These are phyloP conservation scores for Mimosa pudica DNA, from an alignment of 306 rosid genomes.

Conservation along the genomic window DNA sequence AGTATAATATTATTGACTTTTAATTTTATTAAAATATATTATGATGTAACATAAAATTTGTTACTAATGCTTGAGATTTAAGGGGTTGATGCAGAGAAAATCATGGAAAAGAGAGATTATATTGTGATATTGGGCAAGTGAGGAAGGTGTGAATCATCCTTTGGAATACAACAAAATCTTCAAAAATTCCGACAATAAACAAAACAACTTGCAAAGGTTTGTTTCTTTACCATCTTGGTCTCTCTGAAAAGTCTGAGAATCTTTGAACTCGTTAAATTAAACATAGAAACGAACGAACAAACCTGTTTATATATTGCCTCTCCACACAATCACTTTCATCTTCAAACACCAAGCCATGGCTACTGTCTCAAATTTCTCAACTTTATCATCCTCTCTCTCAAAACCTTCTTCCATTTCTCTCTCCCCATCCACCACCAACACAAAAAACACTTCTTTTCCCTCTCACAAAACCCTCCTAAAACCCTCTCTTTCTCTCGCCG, in stretches of 20 bases:
- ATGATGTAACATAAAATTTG: too few relatives aligned
- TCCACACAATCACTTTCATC: background rate
- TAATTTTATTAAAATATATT: too few relatives aligned
- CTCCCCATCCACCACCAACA: conserved; percentile 14
- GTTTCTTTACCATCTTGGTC: background rate
- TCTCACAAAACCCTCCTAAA: conserved; percentile 37
- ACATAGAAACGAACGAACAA: conserved; percentile 31
- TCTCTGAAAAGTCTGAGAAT: background rate
- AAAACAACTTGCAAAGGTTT: background rate
- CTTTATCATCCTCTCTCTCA: conserved; percentile 43
- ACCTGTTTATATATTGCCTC: background rate
- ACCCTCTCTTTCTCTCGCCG: conserved; percentile 30
- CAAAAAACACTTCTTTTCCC: conserved; percentile 23
- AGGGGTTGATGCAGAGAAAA: too few relatives aligned
- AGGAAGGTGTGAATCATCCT: too few relatives aligned
- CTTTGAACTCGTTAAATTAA: conserved; percentile 30
- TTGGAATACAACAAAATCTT: background rate
- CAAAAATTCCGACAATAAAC: background rate
- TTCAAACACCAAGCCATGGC: conserved; percentile 31
- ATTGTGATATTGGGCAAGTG: too few relatives aligned
- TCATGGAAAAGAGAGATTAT: too few relatives aligned
- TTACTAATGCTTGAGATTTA: too few relatives aligned
- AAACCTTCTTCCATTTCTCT: conserved; percentile 34
- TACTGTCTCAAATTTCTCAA: conserved; percentile 38
- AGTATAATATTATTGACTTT: too few relatives aligned